phyloP scores from a whole-genome alignment of 2,329 filamentous ascomycete genomes.

The Corynespora cassiicola region DNA sequence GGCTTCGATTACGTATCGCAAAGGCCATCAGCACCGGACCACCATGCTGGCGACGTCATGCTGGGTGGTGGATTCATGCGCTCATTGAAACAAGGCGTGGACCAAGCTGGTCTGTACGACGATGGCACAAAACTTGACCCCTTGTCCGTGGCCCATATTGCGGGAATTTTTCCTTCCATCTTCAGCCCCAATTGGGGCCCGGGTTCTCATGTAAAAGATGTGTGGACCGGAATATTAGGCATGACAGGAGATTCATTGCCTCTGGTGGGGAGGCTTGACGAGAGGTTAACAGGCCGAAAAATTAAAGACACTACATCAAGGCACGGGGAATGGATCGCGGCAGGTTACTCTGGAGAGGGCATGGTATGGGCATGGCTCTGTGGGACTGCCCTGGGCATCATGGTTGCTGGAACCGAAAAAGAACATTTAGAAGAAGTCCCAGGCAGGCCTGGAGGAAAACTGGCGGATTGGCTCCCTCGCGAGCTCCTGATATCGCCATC shows the following conservation, averaged over 20 bases:
- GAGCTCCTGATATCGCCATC: constrained; percentile 1
- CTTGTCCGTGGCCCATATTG: constrained; percentile 11
- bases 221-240: constrained; percentile 60
- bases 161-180: constrained; percentile 13
- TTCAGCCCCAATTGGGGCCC: constrained; percentile 17
- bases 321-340: constrained; percentile 42
- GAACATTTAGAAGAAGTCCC: constrained; percentile 1
- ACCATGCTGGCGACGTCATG: constrained; percentile 16
- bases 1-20: constrained; percentile 14
- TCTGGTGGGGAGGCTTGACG: constrained; percentile 56
- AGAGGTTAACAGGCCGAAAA: constrained; percentile 35
- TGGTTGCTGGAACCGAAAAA: constrained; percentile 19
- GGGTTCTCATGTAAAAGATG: constrained; percentile 39
- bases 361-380: constrained; percentile 24
- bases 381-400: constrained; percentile 19
- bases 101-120: constrained; percentile 17
- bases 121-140: constrained; percentile 11
- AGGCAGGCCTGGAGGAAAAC: constrained; percentile 4
- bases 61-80: constrained; percentile 22
- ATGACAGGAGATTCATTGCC: constrained; percentile 58
- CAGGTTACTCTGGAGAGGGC: constrained; percentile 20
- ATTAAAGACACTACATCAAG: constrained; percentile 20
- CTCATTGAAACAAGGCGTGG: constrained; percentile 15
- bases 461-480: constrained; percentile 5
- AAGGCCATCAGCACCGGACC: constrained; percentile 4